Base-by-base conservation (phyloP, 352 stramenopile species). In the Phytophthora aleatoria region DNA sequence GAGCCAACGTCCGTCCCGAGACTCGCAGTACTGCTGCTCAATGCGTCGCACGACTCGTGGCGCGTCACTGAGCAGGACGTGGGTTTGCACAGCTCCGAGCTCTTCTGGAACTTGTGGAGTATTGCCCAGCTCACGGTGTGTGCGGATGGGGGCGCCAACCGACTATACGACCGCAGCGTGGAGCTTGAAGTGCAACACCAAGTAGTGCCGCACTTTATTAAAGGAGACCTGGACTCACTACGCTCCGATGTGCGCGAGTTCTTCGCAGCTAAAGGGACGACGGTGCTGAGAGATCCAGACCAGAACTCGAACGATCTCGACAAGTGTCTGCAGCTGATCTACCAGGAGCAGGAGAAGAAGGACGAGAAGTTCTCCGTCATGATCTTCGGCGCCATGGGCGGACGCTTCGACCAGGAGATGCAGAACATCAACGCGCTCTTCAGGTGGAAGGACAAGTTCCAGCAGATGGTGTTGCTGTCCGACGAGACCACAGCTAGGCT, bases 351-450 rank as follows among this genome's bases (percentile, higher is more conserved):
- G 43, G 71, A 76, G 42, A 67, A 83, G 27, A 74, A 83, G n/a
- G 33, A 43, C 24, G 64, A 69, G 3, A 75, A 69, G 45, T 89
- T 91, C 50, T 79, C 77, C 16, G 83, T 98, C 56, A 65, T 97
- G 74, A 87, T 97, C 47, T 97, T 98, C 58, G 96, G 96, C 15
- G 96, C 91, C 16, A 98, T 99, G 81, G 96, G 96, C 55, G 96
- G 96, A 2, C 90, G 96, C 49, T 99, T 99, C 57, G 96, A 99
- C 74, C 96, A 99, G 74, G 95, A 98, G 81, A 99, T 99, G 92
- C 94, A 95, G 64, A 96, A 84, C 56, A 73, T 99, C 53, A 97
- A 97, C 67, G 83, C 94, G 59, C 75, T 99, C 12, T 98, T 96
- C 71, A 71, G 86, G 13, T 98, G 94, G 89, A 74, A 74, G 24